Evolutionary conservation across 2,329 filamentous ascomycete genomes (phyloP), one percentile per base, ranked within the genome.

Genomic region (Coleophoma crateriformis): DNA sequence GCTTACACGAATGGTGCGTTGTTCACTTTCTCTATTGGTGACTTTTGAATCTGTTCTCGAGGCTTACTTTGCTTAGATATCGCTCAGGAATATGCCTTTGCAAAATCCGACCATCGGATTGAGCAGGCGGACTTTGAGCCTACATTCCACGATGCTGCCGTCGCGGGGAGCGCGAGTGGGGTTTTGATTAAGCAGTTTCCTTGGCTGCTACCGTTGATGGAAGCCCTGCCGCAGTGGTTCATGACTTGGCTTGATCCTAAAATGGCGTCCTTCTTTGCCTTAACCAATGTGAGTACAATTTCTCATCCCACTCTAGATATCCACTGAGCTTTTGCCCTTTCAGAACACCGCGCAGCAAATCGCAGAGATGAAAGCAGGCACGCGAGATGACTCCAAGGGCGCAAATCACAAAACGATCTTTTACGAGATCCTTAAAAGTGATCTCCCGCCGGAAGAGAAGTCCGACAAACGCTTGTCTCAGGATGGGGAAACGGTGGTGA

Each of bases 401-500:
- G 43, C 46, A 5, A 41, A 50, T 11, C 49, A 58, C 60, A 40
- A 50, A 53, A 62, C 58, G 12, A 58, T 62, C 41, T 62, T 62
- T 44, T 52, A 62, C 39, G 56, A 55, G n/a, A 54, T 62, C 6
- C 47, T 62, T 3, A 37, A 54, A 12, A 60, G 57, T 32, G 47
- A 60, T n/a, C 61, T 73, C 0, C 65, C 69, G 2, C 35, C 54
- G 1, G 20, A 55, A 3, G 70, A 71, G 38, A 71, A 71, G 52
- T 54, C 59, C 0, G 17, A 58, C 1, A 14, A 46, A 3, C 39
- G 51, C n/a, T 35, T 55, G 2, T 20, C 48, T 19, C 45, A 53
- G 11, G 53, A 55, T 20, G 50, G 33, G 10, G 14, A 32, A 15
- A 40, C 50, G 42, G 19, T 53, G 8, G 15, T 53, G 7, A 33